Evolutionary conservation across 2,329 filamentous ascomycete species (phyloP), one percentile per base, ranked within the genome.

Genomic region (Ramularia endophylla): DNA sequence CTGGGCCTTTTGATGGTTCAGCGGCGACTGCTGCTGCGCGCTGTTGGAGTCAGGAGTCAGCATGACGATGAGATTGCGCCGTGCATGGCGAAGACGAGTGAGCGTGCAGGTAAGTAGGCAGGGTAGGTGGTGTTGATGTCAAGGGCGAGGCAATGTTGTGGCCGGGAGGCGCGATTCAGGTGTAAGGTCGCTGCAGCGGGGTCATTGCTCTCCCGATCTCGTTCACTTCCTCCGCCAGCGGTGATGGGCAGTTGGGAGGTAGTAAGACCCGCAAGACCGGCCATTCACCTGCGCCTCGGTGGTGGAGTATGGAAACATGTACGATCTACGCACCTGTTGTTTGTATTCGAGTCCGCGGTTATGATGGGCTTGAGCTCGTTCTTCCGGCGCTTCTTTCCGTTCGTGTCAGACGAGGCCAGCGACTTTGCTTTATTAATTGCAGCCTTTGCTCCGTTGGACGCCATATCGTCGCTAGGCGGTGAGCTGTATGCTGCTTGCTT

Each of bases 381-480:
- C 73, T 87, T 87, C 71, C 83, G 81, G 59, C 81, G 75, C 73
- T 87, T 87, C 73, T 85, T 86, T 50, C 69, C 72, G 44, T 52
- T 56, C 36, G 19, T 44, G 27, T 33, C 16, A 19, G 35, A 29
- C n/a, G 40, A 25, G 18, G 76, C 76, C 61, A 79, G 77, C 62
- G 79, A 75, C 65, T 81, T 81, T 43, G 77, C 78, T 66, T 80
- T 80, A 64, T 76, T 77, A 64, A 81, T 74, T 57, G 77, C 77
- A 42, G 75, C 74, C 64, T 80, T 79, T 58, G 22, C 22, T 25
- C 22, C 22, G 22, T 25, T 25, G 22, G 22, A 25, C 22, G 22
- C 22, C 22, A 25, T 25, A 11, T 25, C 22, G 22, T 25, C 22
- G 22, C 6, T 11, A 25, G 22, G 22, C 22, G 22, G 22, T 25